These are phyloP conservation scores for Oemleria cerasiformis DNA, from an alignment of 306 rosid species.

Conservation along the genomic window DNA sequence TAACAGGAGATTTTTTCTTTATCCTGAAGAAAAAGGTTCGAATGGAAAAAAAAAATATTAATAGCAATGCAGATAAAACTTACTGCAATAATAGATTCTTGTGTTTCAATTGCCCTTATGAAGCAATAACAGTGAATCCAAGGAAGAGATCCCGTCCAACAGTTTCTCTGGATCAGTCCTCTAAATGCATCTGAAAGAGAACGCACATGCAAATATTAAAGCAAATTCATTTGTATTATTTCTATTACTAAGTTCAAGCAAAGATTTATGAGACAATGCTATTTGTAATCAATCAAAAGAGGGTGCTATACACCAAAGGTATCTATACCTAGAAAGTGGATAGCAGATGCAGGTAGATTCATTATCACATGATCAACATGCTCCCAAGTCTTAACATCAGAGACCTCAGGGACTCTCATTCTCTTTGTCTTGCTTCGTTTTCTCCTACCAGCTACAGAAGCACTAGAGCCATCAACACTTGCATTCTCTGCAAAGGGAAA, in stretches of 20 bases:
- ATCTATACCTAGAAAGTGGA: slow-evolving; percentile 74
- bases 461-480: slow-evolving; percentile 26
- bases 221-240: slow-evolving; percentile 3
- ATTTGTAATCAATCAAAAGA: not conserved
- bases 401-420: slow-evolving; percentile 44
- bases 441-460: slow-evolving; percentile 35
- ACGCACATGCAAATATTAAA: slow-evolving; percentile 10
- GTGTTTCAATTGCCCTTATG: slow-evolving; percentile 76
- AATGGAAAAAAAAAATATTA: not conserved
- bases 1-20: not conserved
- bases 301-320: not conserved
- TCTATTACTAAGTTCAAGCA: not conserved
- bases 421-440: slow-evolving; percentile 67
- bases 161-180: slow-evolving; percentile 53
- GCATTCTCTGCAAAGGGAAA: slow-evolving; percentile 46
- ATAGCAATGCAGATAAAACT: slow-evolving; percentile 30
- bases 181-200: slow-evolving; percentile 65
- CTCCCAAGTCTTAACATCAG: slow-evolving; percentile 57
- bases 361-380: slow-evolving; percentile 86
- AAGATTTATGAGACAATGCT: not conserved
- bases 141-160: slow-evolving; percentile 80
- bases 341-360: slow-evolving; percentile 95
- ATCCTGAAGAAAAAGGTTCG: no score
- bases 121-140: slow-evolving; percentile 93
- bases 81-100: slow-evolving; percentile 63